A percentile compares a stretch with the other conserved stretches of the same genome.
phyloP scores from a whole-genome alignment of 352 stramenopile genomes.

The Sclerospora graminicola region DNA sequence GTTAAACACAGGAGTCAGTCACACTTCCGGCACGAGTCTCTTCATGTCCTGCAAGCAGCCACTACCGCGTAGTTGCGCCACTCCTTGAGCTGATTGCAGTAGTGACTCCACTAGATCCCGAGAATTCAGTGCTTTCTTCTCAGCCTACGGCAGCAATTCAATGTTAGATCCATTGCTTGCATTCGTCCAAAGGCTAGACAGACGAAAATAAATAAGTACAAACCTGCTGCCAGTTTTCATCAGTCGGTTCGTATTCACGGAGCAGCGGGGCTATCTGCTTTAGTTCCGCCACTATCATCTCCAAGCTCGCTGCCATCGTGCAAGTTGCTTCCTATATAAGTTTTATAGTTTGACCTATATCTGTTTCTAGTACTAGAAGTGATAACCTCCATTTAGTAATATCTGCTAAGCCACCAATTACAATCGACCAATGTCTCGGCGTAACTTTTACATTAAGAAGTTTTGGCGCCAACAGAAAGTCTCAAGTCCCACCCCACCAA shows the following conservation, averaged over 20 bases:
- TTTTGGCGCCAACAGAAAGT: too few relatives aligned
- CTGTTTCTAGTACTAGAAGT: too few relatives aligned
- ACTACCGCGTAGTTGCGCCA: constrained; percentile 47
- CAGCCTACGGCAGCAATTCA: constrained; percentile 23
- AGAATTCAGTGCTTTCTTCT: constrained; percentile 33
- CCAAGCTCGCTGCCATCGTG: constrained; percentile 22
- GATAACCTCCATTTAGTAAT: too few relatives aligned
- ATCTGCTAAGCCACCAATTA: too few relatives aligned
- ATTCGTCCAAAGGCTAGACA: background rate
- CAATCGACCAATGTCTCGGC: too few relatives aligned
- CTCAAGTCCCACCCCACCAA: too few relatives aligned
- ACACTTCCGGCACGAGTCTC: constrained; percentile 39
- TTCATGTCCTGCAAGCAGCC: constrained; percentile 49
- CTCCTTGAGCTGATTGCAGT: constrained; percentile 38
- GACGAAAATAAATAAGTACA: background rate
- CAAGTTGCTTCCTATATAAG: too few relatives aligned
- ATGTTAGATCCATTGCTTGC: background rate
- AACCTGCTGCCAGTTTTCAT: constrained; percentile 53
- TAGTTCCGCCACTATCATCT: constrained; percentile 32
- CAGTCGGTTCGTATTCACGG: constrained; percentile 42
- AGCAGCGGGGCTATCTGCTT: constrained; percentile 43
- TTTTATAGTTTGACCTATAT: too few relatives aligned
- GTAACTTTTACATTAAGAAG: too few relatives aligned
- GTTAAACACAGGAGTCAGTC: background rate
- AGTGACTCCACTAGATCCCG: constrained; percentile 44